These are phyloP conservation scores for Rosa hybrid DNA, from an alignment of 331 rosid species.

Conservation along the genomic window DNA sequence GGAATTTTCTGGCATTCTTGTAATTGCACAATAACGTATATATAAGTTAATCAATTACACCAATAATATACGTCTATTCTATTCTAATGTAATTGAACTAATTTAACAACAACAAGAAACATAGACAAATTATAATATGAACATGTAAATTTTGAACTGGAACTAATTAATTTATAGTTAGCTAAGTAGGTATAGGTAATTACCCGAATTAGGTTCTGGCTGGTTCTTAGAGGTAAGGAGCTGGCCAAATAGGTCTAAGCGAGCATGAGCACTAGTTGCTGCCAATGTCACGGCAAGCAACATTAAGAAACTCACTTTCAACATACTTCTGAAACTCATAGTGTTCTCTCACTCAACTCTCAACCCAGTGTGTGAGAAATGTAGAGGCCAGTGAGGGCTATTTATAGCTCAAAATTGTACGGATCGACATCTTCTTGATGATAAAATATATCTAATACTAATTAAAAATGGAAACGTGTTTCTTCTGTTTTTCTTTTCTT, in stretches of 20 bases:
- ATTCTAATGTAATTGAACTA: no score
- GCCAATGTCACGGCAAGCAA: conserved; percentile 3
- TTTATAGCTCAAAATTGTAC: neutral
- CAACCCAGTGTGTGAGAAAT: neutral
- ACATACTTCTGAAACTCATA: neutral
- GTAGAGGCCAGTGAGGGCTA: neutral
- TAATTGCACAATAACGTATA: neutral
- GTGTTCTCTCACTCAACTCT: neutral
- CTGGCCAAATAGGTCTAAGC: neutral
- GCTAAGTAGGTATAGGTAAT: no score
- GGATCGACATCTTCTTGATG: neutral
- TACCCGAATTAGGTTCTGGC: neutral
- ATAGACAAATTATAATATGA: neutral
- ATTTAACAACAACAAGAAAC: neutral
- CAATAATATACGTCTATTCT: no score
- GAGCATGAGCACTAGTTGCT: neutral
- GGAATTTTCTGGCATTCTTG: neutral
- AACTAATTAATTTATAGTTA: neutral
- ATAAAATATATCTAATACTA: no score
- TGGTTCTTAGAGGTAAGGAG: neutral
- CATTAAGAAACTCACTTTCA: conserved; percentile 1
- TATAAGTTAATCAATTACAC: neutral
- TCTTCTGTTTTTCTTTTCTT: neutral
- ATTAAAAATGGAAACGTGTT: neutral
- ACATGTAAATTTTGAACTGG: neutral